Evolutionary conservation across 805 yeast species (phyloP).

Genomic region (Wickerhamiella nectarea): DNA sequence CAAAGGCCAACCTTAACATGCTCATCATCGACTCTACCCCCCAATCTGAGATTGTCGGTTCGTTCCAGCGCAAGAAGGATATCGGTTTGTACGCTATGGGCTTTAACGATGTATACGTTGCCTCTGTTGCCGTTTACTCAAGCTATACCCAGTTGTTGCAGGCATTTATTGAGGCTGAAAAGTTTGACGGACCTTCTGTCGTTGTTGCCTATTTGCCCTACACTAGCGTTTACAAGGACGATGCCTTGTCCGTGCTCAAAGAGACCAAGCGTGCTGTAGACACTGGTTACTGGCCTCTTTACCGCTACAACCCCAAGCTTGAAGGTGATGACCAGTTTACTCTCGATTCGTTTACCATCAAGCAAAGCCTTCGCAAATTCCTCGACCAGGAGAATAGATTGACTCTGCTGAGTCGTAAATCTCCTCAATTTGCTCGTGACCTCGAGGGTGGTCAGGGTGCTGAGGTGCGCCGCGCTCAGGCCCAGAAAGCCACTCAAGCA

Average conservation of each 20-base stretch:
- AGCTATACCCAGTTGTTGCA: conserved; percentile 88
- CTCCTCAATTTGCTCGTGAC: conserved; percentile 67
- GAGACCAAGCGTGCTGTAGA: conserved; percentile 86
- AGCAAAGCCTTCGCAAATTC: conserved; percentile 62
- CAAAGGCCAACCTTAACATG: conserved; percentile 68
- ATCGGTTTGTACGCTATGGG: conserved; percentile 92
- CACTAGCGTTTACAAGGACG: conserved; percentile 37
- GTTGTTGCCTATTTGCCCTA: conserved; percentile 84
- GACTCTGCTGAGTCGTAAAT: conserved; percentile 53
- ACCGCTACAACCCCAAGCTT: conserved; percentile 61
- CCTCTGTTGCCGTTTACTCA: conserved; percentile 85
- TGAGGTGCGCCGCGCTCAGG: conserved; percentile 45
- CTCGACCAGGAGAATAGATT: conserved; percentile 82
- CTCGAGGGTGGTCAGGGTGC: conserved; percentile 50
- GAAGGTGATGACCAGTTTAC: conserved; percentile 48
- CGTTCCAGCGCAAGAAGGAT: conserved; percentile 58
- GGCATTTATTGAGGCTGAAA: conserved; percentile 80
- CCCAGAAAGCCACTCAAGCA: conserved; percentile 59
- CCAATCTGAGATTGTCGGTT: conserved; percentile 25
- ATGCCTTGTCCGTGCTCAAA: conserved; percentile 61
- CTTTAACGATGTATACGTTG: conserved; percentile 77
- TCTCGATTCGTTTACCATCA: conserved; percentile 72
- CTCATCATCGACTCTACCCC: conserved; percentile 82
- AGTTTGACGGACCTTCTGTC: conserved; percentile 79
- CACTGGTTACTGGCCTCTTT: conserved; percentile 92